Percentiles rank a stretch among this genome's conserved stretches.
Evolutionary conservation across 805 yeast genomes (phyloP).

Genomic region (Lipomyces orientalis): DNA sequence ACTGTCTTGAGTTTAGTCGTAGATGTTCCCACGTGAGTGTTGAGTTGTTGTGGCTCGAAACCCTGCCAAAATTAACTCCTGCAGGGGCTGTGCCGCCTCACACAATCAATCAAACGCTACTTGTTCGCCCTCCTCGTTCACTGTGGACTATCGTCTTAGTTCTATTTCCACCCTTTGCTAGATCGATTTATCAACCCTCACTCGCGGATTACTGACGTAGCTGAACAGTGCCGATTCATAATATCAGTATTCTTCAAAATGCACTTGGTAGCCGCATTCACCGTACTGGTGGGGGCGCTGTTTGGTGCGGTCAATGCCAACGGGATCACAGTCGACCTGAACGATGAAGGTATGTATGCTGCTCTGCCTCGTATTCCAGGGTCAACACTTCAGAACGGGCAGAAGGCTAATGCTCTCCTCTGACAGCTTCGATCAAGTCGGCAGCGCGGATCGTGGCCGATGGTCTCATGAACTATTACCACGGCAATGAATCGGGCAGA

Average conservation of each 20-base stretch:
- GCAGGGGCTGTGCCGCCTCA: no score
- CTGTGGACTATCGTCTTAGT: no score
- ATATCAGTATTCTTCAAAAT: not conserved
- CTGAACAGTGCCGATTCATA: no score
- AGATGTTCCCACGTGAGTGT: no score
- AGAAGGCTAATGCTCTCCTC: not conserved
- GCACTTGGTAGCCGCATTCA: not conserved
- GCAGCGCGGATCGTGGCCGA: slow-evolving; percentile 59
- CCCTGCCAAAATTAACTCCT: no score
- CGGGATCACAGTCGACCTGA: slow-evolving; percentile 6
- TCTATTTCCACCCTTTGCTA: no score
- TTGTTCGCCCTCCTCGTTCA: no score
- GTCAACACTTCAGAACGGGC: not conserved
- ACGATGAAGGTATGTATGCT: slow-evolving; percentile 2
- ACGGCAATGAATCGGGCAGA: slow-evolving; percentile 69
- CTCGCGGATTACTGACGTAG: no score
- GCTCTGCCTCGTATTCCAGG: not conserved
- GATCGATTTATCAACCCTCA: no score
- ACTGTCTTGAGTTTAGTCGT: no score
- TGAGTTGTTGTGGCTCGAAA: no score
- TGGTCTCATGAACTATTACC: slow-evolving; percentile 74
- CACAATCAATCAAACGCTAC: no score
- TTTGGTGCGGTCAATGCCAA: not conserved
- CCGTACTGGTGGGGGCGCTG: not conserved
- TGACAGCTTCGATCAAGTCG: slow-evolving; percentile 52